Conservation (phyloP, 257 asterid species). For the Galeopsis tetrahit region DNA sequence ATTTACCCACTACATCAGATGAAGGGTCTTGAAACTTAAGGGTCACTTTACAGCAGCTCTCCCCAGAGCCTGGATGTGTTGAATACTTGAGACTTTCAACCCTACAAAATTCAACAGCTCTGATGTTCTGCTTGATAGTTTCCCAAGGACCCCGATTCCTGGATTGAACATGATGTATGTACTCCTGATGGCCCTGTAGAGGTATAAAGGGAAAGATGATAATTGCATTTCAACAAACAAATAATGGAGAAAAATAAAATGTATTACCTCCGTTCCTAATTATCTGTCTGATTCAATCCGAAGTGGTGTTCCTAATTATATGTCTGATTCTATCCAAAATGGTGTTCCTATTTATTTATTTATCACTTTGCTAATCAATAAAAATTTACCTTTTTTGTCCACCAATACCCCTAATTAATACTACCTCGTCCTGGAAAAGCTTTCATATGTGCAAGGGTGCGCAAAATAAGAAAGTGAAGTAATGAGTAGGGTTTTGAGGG, state of each 20-base stretch:
- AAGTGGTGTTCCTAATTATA: no score
- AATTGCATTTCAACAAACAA: not conserved
- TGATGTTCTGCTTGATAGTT: conserved; percentile 60
- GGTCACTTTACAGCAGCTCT: conserved; percentile 90
- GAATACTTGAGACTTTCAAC: conserved; percentile 75
- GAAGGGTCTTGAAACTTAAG: conserved; percentile 73
- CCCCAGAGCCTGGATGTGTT: conserved; percentile 89
- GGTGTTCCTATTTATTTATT: not conserved
- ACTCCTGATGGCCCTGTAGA: conserved; percentile 92
- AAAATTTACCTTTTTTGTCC: not conserved
- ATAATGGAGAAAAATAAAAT: conserved; percentile 9
- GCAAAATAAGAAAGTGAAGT: no score
- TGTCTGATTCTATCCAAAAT: not conserved
- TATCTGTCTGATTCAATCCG: not conserved
- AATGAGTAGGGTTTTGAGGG: no score
- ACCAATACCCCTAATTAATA: not conserved
- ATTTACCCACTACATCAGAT: conserved; percentile 65
- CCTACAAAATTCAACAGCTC: conserved; percentile 84
- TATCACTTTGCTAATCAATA: not conserved
- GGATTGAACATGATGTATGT: conserved; percentile 43
- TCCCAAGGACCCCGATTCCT: conserved; percentile 80
- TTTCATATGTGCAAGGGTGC: no score
- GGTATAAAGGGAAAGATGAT: conserved; percentile 32
- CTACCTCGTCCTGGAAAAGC: no score
- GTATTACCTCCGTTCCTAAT: not conserved